Percentiles rank a stretch among this genome's conserved stretches.
Evolutionary conservation across 345 rosid species (phyloP).

Genomic region (Melaleuca alternifolia): DNA sequence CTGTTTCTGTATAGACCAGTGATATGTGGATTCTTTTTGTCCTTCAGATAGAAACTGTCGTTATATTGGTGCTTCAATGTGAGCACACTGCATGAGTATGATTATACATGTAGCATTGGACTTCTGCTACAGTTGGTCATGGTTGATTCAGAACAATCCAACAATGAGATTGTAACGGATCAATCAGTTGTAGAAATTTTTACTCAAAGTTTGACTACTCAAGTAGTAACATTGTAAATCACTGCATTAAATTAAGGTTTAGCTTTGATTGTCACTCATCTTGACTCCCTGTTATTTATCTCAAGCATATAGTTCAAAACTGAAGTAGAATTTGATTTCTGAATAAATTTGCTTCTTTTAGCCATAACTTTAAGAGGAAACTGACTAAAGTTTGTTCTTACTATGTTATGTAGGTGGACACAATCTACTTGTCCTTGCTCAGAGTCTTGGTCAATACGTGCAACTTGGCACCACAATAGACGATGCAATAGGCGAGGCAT

Average conservation of each 20-base stretch:
- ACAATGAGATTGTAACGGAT: background rate
- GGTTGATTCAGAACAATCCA: background rate
- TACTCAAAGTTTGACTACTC: background rate
- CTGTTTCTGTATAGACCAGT: background rate
- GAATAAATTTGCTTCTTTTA: background rate
- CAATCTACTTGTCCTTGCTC: slow-evolving; percentile 78
- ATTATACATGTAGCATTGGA: background rate
- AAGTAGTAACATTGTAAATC: background rate
- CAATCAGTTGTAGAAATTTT: background rate
- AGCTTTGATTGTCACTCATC: background rate
- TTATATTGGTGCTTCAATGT: background rate
- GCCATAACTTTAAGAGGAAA: background rate
- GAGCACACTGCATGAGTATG: background rate
- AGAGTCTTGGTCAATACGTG: slow-evolving; percentile 73
- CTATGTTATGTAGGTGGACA: slow-evolving; percentile 59
- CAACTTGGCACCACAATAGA: slow-evolving; percentile 91
- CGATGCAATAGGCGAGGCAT: slow-evolving; percentile 97
- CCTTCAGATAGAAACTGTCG: background rate
- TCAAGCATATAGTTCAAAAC: background rate
- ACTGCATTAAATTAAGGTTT: background rate
- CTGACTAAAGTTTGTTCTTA: background rate
- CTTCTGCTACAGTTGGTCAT: background rate
- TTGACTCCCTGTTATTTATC: background rate
- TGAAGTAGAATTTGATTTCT: background rate
- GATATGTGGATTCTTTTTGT: background rate